Conservation (phyloP, 2,329 filamentous ascomycete species). For the Zalaria sp. region DNA sequence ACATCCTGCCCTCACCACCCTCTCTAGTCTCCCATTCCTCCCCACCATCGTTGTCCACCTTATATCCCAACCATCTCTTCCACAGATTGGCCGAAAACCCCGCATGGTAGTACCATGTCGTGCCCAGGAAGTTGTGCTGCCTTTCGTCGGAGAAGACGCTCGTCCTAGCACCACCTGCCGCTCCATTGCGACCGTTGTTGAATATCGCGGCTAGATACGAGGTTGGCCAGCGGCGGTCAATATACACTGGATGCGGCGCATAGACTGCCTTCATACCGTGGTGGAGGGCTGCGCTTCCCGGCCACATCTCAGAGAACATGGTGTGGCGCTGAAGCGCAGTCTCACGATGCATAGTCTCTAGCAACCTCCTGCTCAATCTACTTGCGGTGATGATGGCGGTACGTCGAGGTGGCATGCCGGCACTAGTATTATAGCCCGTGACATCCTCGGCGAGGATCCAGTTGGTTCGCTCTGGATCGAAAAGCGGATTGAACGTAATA, state of each 20-base stretch:
- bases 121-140: constrained; percentile 39
- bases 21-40: constrained; percentile 24
- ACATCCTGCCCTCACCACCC: constrained; percentile 33
- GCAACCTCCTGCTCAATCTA: constrained; percentile 50
- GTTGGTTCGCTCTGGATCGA: constrained; percentile 55
- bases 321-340: constrained; percentile 52
- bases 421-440: constrained; percentile 48
- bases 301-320: constrained; percentile 75
- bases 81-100: constrained; percentile 39
- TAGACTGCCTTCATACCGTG: constrained; percentile 68
- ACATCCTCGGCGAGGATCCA: constrained; percentile 61
- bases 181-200: constrained; percentile 40
- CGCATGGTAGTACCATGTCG: constrained; percentile 40
- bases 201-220: constrained; percentile 40
- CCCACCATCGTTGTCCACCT: constrained; percentile 36
- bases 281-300: constrained; percentile 54
- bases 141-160: constrained; percentile 35
- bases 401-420: constrained; percentile 48
- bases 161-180: constrained; percentile 32
- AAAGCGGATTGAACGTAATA: constrained; percentile 65
- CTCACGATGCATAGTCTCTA: constrained; percentile 62
- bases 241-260: constrained; percentile 42
- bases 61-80: constrained; percentile 41
- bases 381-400: constrained; percentile 59
- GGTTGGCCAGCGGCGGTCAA: constrained; percentile 41